These are phyloP conservation scores for Pseudogymnoascus sp. DNA, from an alignment of 2,329 filamentous ascomycete genomes.

Conservation along the genomic window DNA sequence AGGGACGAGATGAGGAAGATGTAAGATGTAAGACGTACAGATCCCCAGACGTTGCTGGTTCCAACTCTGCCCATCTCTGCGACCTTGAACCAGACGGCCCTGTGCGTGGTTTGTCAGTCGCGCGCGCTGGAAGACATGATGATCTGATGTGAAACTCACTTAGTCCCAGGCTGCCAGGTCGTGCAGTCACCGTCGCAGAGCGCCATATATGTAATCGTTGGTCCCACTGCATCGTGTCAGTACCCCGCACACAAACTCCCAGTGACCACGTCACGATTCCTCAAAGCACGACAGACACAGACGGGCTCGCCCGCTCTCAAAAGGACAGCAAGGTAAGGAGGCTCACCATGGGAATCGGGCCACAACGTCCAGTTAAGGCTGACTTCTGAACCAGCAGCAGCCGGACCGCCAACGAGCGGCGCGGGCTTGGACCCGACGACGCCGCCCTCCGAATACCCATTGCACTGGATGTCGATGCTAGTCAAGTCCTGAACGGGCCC, in stretches of 20 bases:
- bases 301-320: not conserved
- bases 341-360: slow-evolving; percentile 33
- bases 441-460: slow-evolving; percentile 45
- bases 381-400: slow-evolving; percentile 47
- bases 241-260: slow-evolving; percentile 34
- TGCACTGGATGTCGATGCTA: slow-evolving; percentile 50
- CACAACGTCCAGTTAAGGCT: slow-evolving; percentile 50
- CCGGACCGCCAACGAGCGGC: slow-evolving; percentile 48
- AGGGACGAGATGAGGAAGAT: not conserved
- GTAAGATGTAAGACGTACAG: not conserved
- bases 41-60: slow-evolving; percentile 17
- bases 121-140: not conserved
- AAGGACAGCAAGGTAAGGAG: slow-evolving; percentile 4
- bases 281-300: slow-evolving; percentile 1
- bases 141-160: slow-evolving; percentile 24
- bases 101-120: not conserved
- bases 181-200: slow-evolving; percentile 48
- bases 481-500: slow-evolving; percentile 51
- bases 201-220: slow-evolving; percentile 55
- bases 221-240: slow-evolving; percentile 42
- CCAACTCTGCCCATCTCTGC: slow-evolving; percentile 16
- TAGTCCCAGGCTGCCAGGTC: slow-evolving; percentile 41
- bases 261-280: not conserved
- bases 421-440: slow-evolving; percentile 45
- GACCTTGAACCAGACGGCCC: slow-evolving; percentile 21